Conservation (phyloP, 176 grass and related monocot species). For the Chrysopogon serrulatus region DNA sequence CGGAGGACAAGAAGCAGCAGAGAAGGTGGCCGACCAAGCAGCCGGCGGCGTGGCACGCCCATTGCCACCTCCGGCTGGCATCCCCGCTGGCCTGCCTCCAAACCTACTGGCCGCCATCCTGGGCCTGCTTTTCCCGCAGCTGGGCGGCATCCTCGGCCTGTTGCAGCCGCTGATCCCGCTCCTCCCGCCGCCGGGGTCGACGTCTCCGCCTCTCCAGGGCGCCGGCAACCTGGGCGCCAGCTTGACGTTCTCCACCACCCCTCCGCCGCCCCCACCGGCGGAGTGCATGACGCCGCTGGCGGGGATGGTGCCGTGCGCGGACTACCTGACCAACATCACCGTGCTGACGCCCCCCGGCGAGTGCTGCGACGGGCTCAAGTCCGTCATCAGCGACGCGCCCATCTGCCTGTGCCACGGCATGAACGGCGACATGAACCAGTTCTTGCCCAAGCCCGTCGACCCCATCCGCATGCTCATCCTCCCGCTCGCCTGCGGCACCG, state of each 20-base stretch:
- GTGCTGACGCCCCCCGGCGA: conserved; percentile 2
- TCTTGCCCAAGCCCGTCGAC: not conserved
- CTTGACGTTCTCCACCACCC: not conserved
- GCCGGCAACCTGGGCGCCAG: not conserved
- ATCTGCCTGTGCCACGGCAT: conserved; percentile 19
- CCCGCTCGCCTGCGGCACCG: conserved; percentile 1
- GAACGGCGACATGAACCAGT: not conserved
- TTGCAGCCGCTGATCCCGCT: not conserved
- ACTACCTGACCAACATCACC: not conserved
- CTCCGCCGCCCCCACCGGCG: not conserved
- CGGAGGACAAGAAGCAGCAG: not conserved
- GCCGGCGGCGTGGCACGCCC: not conserved
- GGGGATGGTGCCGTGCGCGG: not conserved
- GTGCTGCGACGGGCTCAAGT: conserved; percentile 10
- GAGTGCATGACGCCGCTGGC: conserved; percentile 16
- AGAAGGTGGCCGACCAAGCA: not conserved
- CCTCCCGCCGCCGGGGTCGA: not conserved
- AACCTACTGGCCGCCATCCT: not conserved
- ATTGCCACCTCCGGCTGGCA: not conserved
- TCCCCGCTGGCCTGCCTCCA: not conserved
- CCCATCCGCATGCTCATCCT: not conserved
- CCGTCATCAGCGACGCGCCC: not conserved
- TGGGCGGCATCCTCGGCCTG: not conserved
- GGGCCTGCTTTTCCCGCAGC: not conserved
- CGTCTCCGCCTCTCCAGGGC: not conserved